Base-by-base conservation (phyloP, 164 flowering plant genomes). In the Stephania yunnanensis region DNA sequence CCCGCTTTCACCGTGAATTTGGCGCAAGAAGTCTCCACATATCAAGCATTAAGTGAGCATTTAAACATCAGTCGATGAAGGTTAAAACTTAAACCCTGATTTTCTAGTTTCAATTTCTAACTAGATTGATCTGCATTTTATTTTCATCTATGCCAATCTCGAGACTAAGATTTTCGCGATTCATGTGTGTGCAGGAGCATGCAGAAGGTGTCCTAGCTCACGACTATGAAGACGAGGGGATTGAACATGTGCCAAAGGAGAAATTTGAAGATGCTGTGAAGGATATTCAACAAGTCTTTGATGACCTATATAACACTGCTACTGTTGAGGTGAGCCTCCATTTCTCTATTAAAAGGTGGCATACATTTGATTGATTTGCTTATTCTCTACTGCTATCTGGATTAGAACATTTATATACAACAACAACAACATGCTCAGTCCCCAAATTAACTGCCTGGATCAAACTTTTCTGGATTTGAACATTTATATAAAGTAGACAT, bases 141-240 rank as follows among this genome's bases (percentile, higher is more conserved):
- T 75, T 19, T 55, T 55, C 46, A 15, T 42, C 22, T 77, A 22
- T 25, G 10, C 68, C 55, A 12, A 44, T 44, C 48, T 36, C 22
- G 45, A 70, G 31, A 70, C 53, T 69, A 31, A 46, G 17, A 64
- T 13, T 30, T 48, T 70, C 13, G 4, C 42, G 19, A 25, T 46
- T 15, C 7, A 45, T 65, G 63, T 10, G 68, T 73, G 3, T 66
- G 68, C 85, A 95, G 99, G 99, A 77, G 97, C 95, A 73, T 93
- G 99, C 82, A 95, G 82, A 69, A 90, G 89, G 80, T 95, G 99
- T 74, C 98, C 97, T 50, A 95, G 96, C 86, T 95, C 99, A 71
- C 96, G 52, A 95, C 99, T 19, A 95, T 98, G 50, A 95, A 93
- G 98, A 89, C 82, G 77, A 92, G 99, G 98, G 99, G 50, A 95